phyloP scores from a whole-genome alignment of 805 yeast species.

The Wickerhamiella allomyrinae region DNA sequence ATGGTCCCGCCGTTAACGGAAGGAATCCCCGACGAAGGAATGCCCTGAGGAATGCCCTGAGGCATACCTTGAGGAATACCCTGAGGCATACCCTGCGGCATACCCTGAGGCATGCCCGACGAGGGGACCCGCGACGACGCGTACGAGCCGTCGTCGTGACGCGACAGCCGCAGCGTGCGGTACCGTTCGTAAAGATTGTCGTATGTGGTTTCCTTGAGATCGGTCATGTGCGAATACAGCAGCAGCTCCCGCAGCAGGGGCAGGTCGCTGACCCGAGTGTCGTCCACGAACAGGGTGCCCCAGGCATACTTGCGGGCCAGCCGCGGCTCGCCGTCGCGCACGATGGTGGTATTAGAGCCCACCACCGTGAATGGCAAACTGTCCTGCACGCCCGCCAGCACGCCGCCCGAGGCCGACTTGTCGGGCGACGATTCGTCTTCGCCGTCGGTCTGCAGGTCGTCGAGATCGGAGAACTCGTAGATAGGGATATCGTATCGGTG shows the following conservation, averaged over 20 bases:
- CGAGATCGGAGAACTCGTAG: slow-evolving; percentile 56
- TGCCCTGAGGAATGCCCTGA: no score
- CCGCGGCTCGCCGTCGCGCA: slow-evolving; percentile 25
- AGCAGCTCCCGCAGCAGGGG: slow-evolving; percentile 64
- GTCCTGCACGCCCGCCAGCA: slow-evolving; percentile 31
- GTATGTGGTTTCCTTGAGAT: slow-evolving; percentile 77
- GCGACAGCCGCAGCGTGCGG: slow-evolving; percentile 69
- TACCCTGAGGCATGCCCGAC: not conserved
- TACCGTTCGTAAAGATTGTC: slow-evolving; percentile 78
- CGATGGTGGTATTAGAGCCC: slow-evolving; percentile 26
- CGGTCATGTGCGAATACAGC: slow-evolving; percentile 72
- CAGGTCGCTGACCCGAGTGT: slow-evolving; percentile 67
- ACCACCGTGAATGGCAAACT: slow-evolving; percentile 54
- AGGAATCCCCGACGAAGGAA: slow-evolving; percentile 1
- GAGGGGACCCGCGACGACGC: not conserved
- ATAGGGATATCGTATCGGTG: slow-evolving; percentile 55
- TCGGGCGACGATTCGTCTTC: slow-evolving; percentile 50
- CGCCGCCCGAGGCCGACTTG: slow-evolving; percentile 18
- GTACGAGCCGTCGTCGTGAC: slow-evolving; percentile 14
- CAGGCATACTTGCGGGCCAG: slow-evolving; percentile 45
- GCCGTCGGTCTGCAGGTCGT: slow-evolving; percentile 31
- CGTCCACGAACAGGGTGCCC: slow-evolving; percentile 48
- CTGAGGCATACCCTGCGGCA: not conserved
- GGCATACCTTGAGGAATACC: not conserved
- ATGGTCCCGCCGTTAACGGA: not conserved